phyloP scores from a whole-genome alignment of 1,284 basidiomycete species.

The Rhizoctonia solani region DNA sequence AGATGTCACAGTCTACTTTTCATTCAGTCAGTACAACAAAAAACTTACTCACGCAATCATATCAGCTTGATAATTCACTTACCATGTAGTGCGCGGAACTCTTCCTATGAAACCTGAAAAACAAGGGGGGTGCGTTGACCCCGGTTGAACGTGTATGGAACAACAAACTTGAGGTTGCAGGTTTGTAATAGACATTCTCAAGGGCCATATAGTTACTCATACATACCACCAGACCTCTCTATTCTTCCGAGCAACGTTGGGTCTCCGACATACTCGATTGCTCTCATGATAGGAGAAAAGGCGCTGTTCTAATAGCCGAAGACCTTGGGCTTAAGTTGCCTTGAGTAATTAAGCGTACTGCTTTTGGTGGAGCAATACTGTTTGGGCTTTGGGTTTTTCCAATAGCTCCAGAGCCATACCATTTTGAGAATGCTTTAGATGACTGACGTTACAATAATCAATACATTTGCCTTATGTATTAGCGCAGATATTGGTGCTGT shows the following conservation, averaged over 20 bases:
- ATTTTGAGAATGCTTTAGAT: too few relatives aligned
- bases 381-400: too few relatives aligned
- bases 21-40: slow-evolving; percentile 39
- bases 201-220: not conserved
- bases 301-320: slow-evolving; percentile 3
- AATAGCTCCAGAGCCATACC: too few relatives aligned
- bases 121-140: slow-evolving; percentile 64
- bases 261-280: slow-evolving; percentile 6
- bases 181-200: slow-evolving; percentile 35
- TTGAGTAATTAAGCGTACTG: too few relatives aligned
- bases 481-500: too few relatives aligned
- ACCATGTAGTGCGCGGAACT: slow-evolving; percentile 52
- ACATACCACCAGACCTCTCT: slow-evolving; percentile 1
- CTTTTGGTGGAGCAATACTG: too few relatives aligned
- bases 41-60: not conserved
- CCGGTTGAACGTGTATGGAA: slow-evolving; percentile 65
- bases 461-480: too few relatives aligned
- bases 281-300: slow-evolving; percentile 23
- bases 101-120: slow-evolving; percentile 67
- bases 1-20: slow-evolving; percentile 41
- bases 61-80: not conserved
- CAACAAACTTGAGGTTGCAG: slow-evolving; percentile 61
- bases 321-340: not conserved
- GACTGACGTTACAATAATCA: too few relatives aligned
- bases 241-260: slow-evolving; percentile 8